A percentile compares a stretch with the other conserved stretches of the same genome.
phyloP scores from a whole-genome alignment of 495 filamentous ascomycete genomes.

The Aspergillus nidulans region DNA sequence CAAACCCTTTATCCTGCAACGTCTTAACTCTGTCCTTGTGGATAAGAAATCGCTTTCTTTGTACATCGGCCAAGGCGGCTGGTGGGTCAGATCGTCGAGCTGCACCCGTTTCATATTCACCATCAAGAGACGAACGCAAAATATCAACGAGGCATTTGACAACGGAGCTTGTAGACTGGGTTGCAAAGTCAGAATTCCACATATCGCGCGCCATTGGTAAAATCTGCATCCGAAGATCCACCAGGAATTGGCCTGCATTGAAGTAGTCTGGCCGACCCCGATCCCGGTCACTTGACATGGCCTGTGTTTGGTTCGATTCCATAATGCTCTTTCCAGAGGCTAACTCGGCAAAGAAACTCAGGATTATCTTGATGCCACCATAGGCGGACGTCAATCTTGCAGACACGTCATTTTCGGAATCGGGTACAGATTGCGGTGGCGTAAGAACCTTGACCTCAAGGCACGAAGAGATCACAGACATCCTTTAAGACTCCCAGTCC shows the following conservation, averaged over 20 bases:
- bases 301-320: slow-evolving; percentile 65
- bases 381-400: slow-evolving; percentile 51
- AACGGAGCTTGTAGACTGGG: slow-evolving; percentile 68
- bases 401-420: slow-evolving; percentile 43
- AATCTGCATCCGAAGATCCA: slow-evolving; percentile 80
- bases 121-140: slow-evolving; percentile 71
- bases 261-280: slow-evolving; percentile 62
- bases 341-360: slow-evolving; percentile 73
- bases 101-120: slow-evolving; percentile 67
- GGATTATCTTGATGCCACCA: slow-evolving; percentile 76
- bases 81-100: slow-evolving; percentile 55
- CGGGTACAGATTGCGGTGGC: slow-evolving; percentile 28
- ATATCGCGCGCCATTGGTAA: slow-evolving; percentile 72
- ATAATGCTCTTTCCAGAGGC: slow-evolving; percentile 70
- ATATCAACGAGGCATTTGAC: slow-evolving; percentile 81
- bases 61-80: slow-evolving; percentile 29
- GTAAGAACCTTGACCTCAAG: slow-evolving; percentile 55
- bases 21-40: slow-evolving; percentile 40
- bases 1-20: slow-evolving; percentile 46
- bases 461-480: slow-evolving; percentile 68
- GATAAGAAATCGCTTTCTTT: slow-evolving; percentile 43
- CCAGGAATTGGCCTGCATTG: slow-evolving; percentile 69
- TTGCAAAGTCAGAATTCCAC: slow-evolving; percentile 69
- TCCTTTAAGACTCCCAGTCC: slow-evolving; percentile 71
- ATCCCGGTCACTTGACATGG: slow-evolving; percentile 55